Evolutionary conservation across 1,284 basidiomycete genomes (phyloP), one percentile per base, ranked within the genome.

Genomic region (Amylostereum areolatum): DNA sequence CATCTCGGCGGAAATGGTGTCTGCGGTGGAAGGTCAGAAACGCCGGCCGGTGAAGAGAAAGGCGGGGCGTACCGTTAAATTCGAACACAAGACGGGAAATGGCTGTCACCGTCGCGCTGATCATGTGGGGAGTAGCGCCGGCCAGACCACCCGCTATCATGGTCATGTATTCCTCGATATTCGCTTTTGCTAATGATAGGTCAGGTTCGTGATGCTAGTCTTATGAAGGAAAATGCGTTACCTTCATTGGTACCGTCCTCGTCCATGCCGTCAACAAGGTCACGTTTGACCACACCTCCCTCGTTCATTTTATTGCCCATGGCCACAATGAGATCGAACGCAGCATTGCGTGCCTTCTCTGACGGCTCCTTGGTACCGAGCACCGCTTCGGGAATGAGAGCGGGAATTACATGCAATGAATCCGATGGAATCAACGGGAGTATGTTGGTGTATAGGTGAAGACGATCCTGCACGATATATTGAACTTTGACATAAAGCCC

Each of bases 341-440:
- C 95, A 7, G 87, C 90, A 52, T 79, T 80, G 45, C 97, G 80
- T 0, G 93, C 88, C 59, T 92, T 92, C 65, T 96, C 93, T 34
- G 97, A 97, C 6, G 94, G 91, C 66, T 99, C 97, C 66, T 99
- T 99, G 29, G 95, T 98, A 2, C 92, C 95, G n/a, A 99, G 73
- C 3, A 98, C 89, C 11, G 92, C 93, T 70, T 99, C 97, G 1
- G 96, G 92, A 45, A 99, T 88, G 45, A 99, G 73, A 2, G 86
- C 84, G 2, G 93, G 90, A 44, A 99, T 83, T 46, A 95, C 69
- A 61, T 97, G 90, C 52, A 99, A 70, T 30, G 86, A 77, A 12
- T 83, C 78, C 1, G 79, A 66, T 0, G 90, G 86, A 31, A 98
- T 77, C 28, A 70, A 67, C 4, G 83, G 75, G 18, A 97, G 75